A percentile compares a stretch with the other conserved stretches of the same genome.
Conservation (phyloP, 1,284 basidiomycete species). For the Cutaneotrichosporon spelunceum region DNA sequence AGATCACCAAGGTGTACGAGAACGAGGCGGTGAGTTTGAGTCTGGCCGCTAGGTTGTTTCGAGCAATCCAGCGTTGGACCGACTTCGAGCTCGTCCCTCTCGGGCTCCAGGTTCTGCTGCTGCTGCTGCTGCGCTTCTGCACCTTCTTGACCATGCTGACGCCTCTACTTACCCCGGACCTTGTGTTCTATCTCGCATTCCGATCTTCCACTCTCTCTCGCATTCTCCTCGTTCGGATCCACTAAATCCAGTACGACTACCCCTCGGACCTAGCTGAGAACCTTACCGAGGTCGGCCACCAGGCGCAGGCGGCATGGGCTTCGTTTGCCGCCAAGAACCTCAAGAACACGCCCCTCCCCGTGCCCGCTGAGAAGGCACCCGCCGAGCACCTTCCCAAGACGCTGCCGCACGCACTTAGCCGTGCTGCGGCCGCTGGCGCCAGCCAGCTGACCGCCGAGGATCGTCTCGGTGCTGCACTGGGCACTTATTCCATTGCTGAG, state of each 20-base stretch:
- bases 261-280: conserved; percentile 57
- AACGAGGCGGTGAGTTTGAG: conserved; percentile 57
- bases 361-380: conserved; percentile 51
- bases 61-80: neutral
- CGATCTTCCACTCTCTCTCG: neutral
- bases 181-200: too few species aligned
- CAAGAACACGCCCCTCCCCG: conserved; percentile 81
- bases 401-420: conserved; percentile 84
- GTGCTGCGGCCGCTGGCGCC: conserved; percentile 72
- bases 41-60: neutral
- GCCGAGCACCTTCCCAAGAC: conserved; percentile 69
- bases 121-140: neutral
- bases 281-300: conserved; percentile 57
- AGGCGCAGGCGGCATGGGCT: conserved; percentile 73
- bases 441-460: conserved; percentile 61
- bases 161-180: too few species aligned
- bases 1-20: conserved; percentile 81
- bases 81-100: neutral
- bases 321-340: conserved; percentile 84
- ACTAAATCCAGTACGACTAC: conserved; percentile 72
- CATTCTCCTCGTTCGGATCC: neutral
- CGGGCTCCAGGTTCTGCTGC: too few species aligned
- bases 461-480: conserved; percentile 71
- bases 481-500: conserved; percentile 75
- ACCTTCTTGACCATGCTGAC: neutral